Conservation (phyloP, 768 basidiomycete genomes). For the Leccinum imitatum region DNA sequence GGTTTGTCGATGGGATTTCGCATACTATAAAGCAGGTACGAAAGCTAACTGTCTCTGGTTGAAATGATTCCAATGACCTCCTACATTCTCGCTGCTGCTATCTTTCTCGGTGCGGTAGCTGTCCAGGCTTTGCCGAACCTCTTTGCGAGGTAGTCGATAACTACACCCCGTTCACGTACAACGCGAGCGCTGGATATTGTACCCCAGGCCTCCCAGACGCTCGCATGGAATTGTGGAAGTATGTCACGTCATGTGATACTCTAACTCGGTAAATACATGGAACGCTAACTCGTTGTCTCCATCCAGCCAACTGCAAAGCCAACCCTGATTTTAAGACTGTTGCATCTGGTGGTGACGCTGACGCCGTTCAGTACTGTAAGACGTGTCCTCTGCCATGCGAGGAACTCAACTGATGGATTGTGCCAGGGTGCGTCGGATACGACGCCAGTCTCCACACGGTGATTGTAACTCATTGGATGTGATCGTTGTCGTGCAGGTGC, state of each 20-base stretch:
- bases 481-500: constrained; percentile 26
- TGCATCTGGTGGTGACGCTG: constrained; percentile 49
- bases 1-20: too few species aligned
- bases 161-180: constrained; percentile 50
- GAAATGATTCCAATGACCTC: constrained; percentile 14
- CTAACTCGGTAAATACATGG: neutral
- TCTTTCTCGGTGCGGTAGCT: constrained; percentile 14
- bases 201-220: constrained; percentile 34
- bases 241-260: constrained; percentile 15
- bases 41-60: neutral
- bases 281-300: neutral
- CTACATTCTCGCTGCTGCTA: constrained; percentile 13
- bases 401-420: neutral
- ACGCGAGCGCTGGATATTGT: constrained; percentile 54
- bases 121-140: constrained; percentile 28
- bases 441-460: constrained; percentile 38
- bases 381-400: neutral
- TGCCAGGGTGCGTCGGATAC: constrained; percentile 54
- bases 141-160: constrained; percentile 36
- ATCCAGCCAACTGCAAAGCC: constrained; percentile 28
- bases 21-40: neutral
- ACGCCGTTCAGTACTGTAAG: constrained; percentile 43
- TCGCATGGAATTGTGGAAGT: constrained; percentile 59
- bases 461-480: constrained; percentile 23
- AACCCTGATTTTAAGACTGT: constrained; percentile 47